Percentiles rank a stretch among this genome's conserved stretches.
Evolutionary conservation across 495 filamentous ascomycete genomes (phyloP).

Genomic region (Hypoxylon perforatum): DNA sequence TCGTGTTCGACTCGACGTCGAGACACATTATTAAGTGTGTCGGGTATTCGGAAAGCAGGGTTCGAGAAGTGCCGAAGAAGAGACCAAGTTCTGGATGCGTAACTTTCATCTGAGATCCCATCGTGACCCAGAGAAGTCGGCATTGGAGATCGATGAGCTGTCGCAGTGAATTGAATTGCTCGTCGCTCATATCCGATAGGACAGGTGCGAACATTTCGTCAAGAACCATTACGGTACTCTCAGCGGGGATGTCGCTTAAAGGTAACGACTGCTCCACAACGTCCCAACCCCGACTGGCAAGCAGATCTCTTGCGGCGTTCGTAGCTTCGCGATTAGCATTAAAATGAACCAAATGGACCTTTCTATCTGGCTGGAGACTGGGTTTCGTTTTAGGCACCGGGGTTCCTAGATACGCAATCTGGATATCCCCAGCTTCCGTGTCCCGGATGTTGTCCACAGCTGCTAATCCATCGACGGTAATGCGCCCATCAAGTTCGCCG

Average conservation of each 20-base stretch:
- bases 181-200: constrained; percentile 1
- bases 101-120: constrained; percentile 9
- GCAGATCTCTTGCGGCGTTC: background rate
- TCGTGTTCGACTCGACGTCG: constrained; percentile 1
- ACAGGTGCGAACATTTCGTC: constrained; percentile 6
- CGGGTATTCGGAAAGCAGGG: background rate
- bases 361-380: background rate
- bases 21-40: background rate
- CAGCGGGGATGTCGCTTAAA: background rate
- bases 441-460: background rate
- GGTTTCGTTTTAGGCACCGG: background rate
- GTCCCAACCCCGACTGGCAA: background rate
- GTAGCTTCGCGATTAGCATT: background rate
- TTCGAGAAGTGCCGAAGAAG: constrained; percentile 5
- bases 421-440: background rate
- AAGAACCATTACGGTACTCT: background rate
- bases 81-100: constrained; percentile 3
- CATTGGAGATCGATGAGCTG: constrained; percentile 1
- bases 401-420: background rate
- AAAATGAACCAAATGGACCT: constrained; percentile 1
- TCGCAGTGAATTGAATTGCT: background rate
- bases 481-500: background rate
- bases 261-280: background rate
- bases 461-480: background rate
- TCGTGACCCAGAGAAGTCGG: constrained; percentile 1